These are phyloP conservation scores for Pelargonium myrrhifolium DNA, from an alignment of 441 rosid genomes.

Conservation along the genomic window DNA sequence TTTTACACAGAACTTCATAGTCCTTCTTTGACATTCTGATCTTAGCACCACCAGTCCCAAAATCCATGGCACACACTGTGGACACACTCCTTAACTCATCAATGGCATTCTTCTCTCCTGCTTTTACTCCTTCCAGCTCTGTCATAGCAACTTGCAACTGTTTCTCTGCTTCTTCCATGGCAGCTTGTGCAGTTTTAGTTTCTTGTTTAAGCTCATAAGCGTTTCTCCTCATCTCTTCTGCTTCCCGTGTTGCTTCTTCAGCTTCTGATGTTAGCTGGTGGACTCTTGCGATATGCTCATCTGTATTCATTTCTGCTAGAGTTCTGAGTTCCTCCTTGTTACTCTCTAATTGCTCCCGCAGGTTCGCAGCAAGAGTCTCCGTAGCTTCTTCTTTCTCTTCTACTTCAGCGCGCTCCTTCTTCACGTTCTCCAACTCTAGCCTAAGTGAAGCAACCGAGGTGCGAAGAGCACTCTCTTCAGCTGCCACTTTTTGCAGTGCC, in stretches of 20 bases:
- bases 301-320: constrained; percentile 50
- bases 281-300: constrained; percentile 70
- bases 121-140: constrained; percentile 80
- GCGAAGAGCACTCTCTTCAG: constrained; percentile 60
- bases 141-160: constrained; percentile 55
- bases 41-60: constrained; percentile 56
- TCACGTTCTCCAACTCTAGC: constrained; percentile 63
- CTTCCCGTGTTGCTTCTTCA: constrained; percentile 61
- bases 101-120: constrained; percentile 57
- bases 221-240: constrained; percentile 54
- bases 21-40: constrained; percentile 78
- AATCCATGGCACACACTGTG: constrained; percentile 66
- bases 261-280: constrained; percentile 64
- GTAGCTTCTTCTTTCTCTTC: constrained; percentile 72
- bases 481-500: constrained; percentile 59
- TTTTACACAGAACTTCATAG: constrained; percentile 59
- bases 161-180: constrained; percentile 65
- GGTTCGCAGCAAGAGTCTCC: constrained; percentile 65
- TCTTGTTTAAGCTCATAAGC: constrained; percentile 60
- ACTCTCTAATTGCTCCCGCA: constrained; percentile 64
- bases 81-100: constrained; percentile 61
- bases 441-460: constrained; percentile 61
- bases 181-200: constrained; percentile 48
- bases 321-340: constrained; percentile 63
- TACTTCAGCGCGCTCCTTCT: constrained; percentile 58